A percentile compares a stretch with the other conserved stretches of the same genome.
Evolutionary conservation across 2,329 filamentous ascomycete genomes (phyloP).

Genomic region (Aspergillus fumigatus): DNA sequence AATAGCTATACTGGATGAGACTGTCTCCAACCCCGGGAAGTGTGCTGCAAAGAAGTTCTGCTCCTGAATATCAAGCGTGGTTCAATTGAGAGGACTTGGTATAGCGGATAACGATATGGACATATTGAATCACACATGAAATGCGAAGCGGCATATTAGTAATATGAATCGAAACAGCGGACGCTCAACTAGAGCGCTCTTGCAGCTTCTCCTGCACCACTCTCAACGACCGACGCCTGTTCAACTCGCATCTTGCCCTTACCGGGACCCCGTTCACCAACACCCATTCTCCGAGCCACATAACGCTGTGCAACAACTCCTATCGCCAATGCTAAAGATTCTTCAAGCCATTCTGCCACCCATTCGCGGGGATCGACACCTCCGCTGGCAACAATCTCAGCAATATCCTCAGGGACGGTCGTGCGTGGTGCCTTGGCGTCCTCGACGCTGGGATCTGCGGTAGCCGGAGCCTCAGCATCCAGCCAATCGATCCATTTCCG

Average conservation of each 20-base stretch:
- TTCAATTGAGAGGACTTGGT: neutral
- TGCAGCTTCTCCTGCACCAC: constrained; percentile 57
- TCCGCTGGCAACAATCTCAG: constrained; percentile 69
- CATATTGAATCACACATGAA: constrained; percentile 1
- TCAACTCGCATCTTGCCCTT: constrained; percentile 51
- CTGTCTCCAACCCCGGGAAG: too few species aligned
- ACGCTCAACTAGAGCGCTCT: constrained; percentile 43
- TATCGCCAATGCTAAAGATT: constrained; percentile 69
- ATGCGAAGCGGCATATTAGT: neutral
- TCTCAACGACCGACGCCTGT: constrained; percentile 54
- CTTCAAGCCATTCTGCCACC: constrained; percentile 97
- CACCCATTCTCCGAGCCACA: constrained; percentile 91
- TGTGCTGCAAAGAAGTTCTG: neutral
- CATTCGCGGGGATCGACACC: constrained; percentile 91
- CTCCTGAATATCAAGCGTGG: neutral
- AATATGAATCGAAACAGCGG: constrained; percentile 1
- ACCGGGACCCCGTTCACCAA: constrained; percentile 70
- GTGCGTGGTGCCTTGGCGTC: constrained; percentile 28
- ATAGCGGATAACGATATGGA: neutral
- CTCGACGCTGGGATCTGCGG: constrained; percentile 36
- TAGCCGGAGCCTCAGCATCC: constrained; percentile 58
- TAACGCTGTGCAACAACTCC: constrained; percentile 92
- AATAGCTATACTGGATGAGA: too few species aligned
- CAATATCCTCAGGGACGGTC: constrained; percentile 72
- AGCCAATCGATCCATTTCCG: constrained; percentile 87